Evolutionary conservation across 2,329 filamentous ascomycete species (phyloP), one percentile per base, ranked within the genome.

Genomic region (Epichloe sibirici): DNA sequence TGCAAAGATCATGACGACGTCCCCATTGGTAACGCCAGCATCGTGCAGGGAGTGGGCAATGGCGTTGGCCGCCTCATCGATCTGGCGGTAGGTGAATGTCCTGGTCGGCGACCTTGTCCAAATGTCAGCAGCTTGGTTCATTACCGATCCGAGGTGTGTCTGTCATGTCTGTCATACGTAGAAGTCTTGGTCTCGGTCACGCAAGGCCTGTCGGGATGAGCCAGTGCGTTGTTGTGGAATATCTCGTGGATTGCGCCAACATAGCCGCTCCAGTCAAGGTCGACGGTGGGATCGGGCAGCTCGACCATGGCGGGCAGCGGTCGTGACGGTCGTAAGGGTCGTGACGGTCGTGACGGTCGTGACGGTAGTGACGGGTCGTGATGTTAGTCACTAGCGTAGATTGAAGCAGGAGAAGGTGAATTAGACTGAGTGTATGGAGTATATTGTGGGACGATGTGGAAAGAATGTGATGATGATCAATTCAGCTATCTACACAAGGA

Each of bases 1-100:
- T 52, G 88, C 88, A 64, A 83, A 96, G 57, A 93, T 87, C 88
- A 95, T 95, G 61, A 95, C 89, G 2, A 95, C 90, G 64, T 97
- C 90, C 8, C 89, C 90, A 59, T 82, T 75, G 54, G 82, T 75
- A 57, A 89, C 75, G 53, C 90, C 90, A 61, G 82, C 76, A 49
- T 84, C 75, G 51, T 86, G 78, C 21, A 96, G 76, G 63, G 95
- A 80, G 69, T 95, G 83, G 23, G 89, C 87, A 6, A 96, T 68
- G 17, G 81, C 75, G 65, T 94, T 94, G 34, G 88, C 86, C 0
- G 85, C 84, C 71, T 95, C 86, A 63, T 90, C 78, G 63, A 97
- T 95, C 62, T 95, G 88, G 58, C 75, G 74, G 67, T 96, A 97
- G 25, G 83, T 91, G 68, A 93, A 96, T 87, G 76, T 64, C 82